Evolutionary conservation across 208 protist species (phyloP), one percentile per base, ranked within the genome.

Genomic region (Angomonas deanei): DNA sequence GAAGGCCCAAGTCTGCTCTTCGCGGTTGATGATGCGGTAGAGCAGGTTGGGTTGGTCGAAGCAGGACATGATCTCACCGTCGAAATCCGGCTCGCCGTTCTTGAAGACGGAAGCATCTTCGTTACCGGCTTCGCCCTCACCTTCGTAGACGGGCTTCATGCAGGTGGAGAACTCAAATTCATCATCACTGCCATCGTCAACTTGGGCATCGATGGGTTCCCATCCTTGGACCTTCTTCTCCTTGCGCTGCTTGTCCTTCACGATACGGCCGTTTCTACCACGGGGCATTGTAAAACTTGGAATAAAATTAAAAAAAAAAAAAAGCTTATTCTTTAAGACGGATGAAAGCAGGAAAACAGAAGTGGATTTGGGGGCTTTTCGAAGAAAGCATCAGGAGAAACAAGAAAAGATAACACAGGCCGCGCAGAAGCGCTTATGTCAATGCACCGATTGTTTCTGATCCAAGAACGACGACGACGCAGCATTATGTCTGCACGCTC

Each of bases 41-140:
- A 92, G 68, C 42, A 92, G 54, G 67, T 88, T 85, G n/a, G 76
- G 65, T 54, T 89, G 81, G 47, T 89, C 74, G 68, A 92, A 92
- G 70, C 85, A 92, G 24, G 78, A 85, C 60, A 82, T 73, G 49
- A 79, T 68, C 59, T 88, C 82, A 48, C 85, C 85, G 26, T 77
- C 24, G 58, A 54, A 78, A 28, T 84, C 77, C 19, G 84, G 84
- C 59, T 76, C 70, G 21, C 81, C 84, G 66, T 91, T 81, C 66
- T 84, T 82, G 66, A 88, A 88, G 26, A 36, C 53, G 38, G 56
- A 42, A 30, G 15, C n/a, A 15, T 15, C 15, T 42, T 89, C 26
- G 47, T 53, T 53, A 53, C n/a, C 23, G 5, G 8, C 47, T 26
- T 53, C 47, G 68, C 33, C 61, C 61, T 66, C 53, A 26, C 55